These are phyloP conservation scores for Corylus americana DNA, from an alignment of 306 rosid species.

Conservation along the genomic window DNA sequence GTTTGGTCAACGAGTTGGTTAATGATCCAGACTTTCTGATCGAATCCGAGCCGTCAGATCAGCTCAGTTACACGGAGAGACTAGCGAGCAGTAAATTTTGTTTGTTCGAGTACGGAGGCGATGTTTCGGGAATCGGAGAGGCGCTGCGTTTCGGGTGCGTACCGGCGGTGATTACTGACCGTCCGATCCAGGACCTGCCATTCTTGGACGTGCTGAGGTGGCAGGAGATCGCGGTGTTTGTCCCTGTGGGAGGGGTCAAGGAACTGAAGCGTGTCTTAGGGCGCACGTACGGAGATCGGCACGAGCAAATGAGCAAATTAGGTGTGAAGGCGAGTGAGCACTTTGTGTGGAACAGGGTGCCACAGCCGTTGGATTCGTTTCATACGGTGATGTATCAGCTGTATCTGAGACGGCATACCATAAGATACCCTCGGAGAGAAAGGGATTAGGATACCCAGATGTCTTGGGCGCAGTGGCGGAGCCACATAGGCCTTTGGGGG, in stretches of 20 bases:
- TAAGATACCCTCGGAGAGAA: slow-evolving; percentile 46
- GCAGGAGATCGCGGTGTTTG: slow-evolving; percentile 59
- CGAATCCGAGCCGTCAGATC: slow-evolving; percentile 40
- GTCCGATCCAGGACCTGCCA: slow-evolving; percentile 56
- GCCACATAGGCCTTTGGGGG: too few relatives aligned
- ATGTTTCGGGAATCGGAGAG: slow-evolving; percentile 51
- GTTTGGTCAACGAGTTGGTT: slow-evolving; percentile 26
- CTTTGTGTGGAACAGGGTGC: slow-evolving; percentile 57
- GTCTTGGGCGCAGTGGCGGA: too few relatives aligned
- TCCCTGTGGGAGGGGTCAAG: slow-evolving; percentile 22
- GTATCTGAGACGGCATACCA: slow-evolving; percentile 72
- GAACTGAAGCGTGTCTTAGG: slow-evolving; percentile 34
- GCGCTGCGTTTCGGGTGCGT: slow-evolving; percentile 64
- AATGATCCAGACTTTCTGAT: slow-evolving; percentile 31
- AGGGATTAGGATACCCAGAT: background rate
- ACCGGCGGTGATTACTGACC: slow-evolving; percentile 54
- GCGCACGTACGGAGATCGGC: slow-evolving; percentile 30
- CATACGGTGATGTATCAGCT: slow-evolving; percentile 67
- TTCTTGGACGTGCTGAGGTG: slow-evolving; percentile 74
- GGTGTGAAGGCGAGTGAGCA: slow-evolving; percentile 59
- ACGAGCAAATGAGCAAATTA: slow-evolving; percentile 33
- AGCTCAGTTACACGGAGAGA: slow-evolving; percentile 19
- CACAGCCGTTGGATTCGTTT: slow-evolving; percentile 66
- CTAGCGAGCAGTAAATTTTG: slow-evolving; percentile 47
- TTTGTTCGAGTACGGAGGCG: slow-evolving; percentile 42